Percentiles rank a stretch among this genome's conserved stretches.
These are phyloP conservation scores for Cardamine chenopodiifolia DNA, from an alignment of 345 rosid species.

Conservation along the genomic window DNA sequence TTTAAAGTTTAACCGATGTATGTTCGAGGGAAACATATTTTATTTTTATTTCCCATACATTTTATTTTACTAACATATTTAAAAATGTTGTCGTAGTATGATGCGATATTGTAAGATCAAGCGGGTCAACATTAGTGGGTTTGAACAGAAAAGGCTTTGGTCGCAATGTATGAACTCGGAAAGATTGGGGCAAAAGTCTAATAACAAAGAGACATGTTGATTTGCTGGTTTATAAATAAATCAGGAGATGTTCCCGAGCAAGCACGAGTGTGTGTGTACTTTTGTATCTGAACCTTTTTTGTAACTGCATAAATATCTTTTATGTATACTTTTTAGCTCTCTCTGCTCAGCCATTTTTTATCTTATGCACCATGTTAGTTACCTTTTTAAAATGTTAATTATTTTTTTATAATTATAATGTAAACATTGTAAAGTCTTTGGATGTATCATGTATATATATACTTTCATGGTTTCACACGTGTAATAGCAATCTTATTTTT, in stretches of 20 bases:
- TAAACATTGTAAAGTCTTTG: slow-evolving; percentile 12
- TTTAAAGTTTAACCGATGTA: too few relatives aligned
- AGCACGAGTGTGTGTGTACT: slow-evolving; percentile 29
- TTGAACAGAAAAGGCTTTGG: slow-evolving; percentile 18
- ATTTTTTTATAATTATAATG: not conserved
- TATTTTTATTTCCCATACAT: not conserved
- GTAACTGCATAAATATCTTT: slow-evolving; percentile 21
- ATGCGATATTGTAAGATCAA: slow-evolving; percentile 29
- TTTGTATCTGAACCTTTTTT: slow-evolving; percentile 22
- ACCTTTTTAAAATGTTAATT: not conserved
- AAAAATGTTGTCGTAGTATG: slow-evolving; percentile 9
- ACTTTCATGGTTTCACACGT: not conserved
- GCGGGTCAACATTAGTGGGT: slow-evolving; percentile 36
- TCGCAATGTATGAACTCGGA: slow-evolving; percentile 26
- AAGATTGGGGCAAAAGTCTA: slow-evolving; percentile 26
- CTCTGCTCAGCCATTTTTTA: slow-evolving; percentile 28
- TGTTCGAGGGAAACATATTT: not conserved
- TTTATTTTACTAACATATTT: not conserved
- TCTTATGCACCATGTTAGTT: slow-evolving; percentile 30
- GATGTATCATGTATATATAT: not conserved
- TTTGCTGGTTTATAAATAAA: slow-evolving; percentile 6
- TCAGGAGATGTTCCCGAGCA: slow-evolving; percentile 40
- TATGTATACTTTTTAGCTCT: slow-evolving; percentile 23
- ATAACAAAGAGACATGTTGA: not conserved
- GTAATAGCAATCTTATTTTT: not conserved